phyloP scores from a whole-genome alignment of 2,329 filamentous ascomycete genomes.

The Coniochaeta ligniaria region DNA sequence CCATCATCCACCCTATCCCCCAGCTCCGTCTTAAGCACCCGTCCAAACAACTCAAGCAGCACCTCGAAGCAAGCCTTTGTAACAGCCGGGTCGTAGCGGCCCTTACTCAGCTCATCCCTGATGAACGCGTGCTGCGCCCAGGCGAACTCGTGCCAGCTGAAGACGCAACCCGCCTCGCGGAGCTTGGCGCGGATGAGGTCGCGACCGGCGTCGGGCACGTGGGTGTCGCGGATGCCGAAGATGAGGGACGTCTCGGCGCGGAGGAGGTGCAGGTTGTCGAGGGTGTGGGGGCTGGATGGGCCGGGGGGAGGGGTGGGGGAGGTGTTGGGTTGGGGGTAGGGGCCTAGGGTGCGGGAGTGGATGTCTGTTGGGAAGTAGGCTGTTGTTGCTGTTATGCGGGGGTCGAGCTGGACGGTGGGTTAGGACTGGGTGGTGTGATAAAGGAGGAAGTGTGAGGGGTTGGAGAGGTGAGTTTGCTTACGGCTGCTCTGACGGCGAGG shows the following conservation, averaged over 20 bases:
- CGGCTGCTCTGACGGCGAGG: slow-evolving; percentile 56
- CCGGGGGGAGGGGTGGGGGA: slow-evolving; percentile 26
- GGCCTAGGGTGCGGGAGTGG: slow-evolving; percentile 70
- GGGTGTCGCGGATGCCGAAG: slow-evolving; percentile 85
- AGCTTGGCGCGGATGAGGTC: slow-evolving; percentile 79
- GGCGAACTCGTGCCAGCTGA: slow-evolving; percentile 84
- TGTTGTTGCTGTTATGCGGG: slow-evolving; percentile 67
- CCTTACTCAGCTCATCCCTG: slow-evolving; percentile 85
- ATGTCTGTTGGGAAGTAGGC: slow-evolving; percentile 93
- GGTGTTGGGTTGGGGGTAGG: slow-evolving; percentile 39
- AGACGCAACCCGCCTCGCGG: slow-evolving; percentile 65
- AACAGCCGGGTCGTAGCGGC: slow-evolving; percentile 84
- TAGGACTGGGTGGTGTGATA: neutral
- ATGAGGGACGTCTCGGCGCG: slow-evolving; percentile 75
- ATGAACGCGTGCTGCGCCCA: slow-evolving; percentile 96
- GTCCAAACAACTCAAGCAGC: slow-evolving; percentile 75
- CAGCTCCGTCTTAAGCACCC: slow-evolving; percentile 71
- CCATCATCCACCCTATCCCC: slow-evolving; percentile 58
- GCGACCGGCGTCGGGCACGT: slow-evolving; percentile 75
- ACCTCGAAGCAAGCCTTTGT: slow-evolving; percentile 88
- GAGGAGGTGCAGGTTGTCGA: slow-evolving; percentile 55
- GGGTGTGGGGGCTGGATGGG: slow-evolving; percentile 39
- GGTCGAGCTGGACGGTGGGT: slow-evolving; percentile 53
- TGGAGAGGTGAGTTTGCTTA: slow-evolving; percentile 25
- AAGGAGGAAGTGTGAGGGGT: neutral